Evolutionary conservation across 2,329 filamentous ascomycete genomes (phyloP).

Genomic region (Pestalotiopsis sp.): DNA sequence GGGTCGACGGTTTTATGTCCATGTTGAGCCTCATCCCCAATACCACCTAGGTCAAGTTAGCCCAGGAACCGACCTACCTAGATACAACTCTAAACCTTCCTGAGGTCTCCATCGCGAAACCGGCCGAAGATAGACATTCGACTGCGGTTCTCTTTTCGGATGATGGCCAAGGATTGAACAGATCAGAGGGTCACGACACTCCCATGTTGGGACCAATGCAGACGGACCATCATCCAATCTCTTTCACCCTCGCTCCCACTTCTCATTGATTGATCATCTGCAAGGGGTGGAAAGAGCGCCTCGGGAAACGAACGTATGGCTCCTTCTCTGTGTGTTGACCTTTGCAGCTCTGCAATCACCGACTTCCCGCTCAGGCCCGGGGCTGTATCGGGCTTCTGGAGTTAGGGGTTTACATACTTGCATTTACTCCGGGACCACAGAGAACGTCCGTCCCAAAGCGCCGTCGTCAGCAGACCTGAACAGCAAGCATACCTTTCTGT

Average conservation of each 20-base stretch:
- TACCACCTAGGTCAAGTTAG: not conserved
- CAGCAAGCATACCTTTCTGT: not conserved
- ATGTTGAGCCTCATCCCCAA: constrained; percentile 4
- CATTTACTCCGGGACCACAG: too few species aligned
- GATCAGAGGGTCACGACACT: not conserved
- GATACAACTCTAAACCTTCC: not conserved
- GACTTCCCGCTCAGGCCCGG: too few species aligned
- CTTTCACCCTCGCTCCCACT: not conserved
- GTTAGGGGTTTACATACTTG: too few species aligned
- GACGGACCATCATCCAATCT: not conserved
- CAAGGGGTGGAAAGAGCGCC: not conserved
- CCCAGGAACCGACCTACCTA: not conserved
- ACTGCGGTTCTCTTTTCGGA: not conserved
- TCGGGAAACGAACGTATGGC: not conserved
- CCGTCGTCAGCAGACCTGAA: too few species aligned
- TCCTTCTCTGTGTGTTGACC: not conserved
- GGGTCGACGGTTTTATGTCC: constrained; percentile 1
- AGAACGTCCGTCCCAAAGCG: too few species aligned
- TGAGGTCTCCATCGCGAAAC: not conserved
- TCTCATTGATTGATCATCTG: not conserved
- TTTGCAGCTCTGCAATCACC: too few species aligned
- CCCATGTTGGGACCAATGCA: not conserved
- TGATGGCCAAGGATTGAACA: not conserved
- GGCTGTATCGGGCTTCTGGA: too few species aligned
- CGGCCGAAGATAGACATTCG: not conserved